Evolutionary conservation across 2,329 filamentous ascomycete genomes (phyloP).

Genomic region (Hysterium pulicare): DNA sequence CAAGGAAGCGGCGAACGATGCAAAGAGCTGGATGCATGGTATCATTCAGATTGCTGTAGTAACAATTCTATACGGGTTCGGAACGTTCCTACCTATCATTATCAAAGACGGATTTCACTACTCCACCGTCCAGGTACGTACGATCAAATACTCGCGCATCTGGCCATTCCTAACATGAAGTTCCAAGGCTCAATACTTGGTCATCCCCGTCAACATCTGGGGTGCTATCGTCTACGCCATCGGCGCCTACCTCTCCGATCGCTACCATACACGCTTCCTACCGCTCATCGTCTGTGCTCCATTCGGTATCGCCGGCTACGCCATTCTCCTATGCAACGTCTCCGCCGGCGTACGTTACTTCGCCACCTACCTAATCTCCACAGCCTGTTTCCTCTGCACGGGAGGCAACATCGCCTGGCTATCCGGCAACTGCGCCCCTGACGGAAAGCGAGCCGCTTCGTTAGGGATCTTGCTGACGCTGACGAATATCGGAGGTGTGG

Average conservation of each 20-base stretch:
- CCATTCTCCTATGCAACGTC: slow-evolving; percentile 27
- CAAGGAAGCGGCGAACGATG: slow-evolving; percentile 28
- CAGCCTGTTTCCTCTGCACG: slow-evolving; percentile 32
- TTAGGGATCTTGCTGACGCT: slow-evolving; percentile 30
- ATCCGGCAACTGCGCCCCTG: slow-evolving; percentile 27
- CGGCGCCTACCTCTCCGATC: slow-evolving; percentile 39
- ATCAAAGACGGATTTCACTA: slow-evolving; percentile 41
- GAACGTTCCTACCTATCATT: slow-evolving; percentile 43
- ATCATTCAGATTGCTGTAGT: slow-evolving; percentile 40
- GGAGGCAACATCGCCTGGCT: slow-evolving; percentile 35
- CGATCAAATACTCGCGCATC: no score
- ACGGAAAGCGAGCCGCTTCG: slow-evolving; percentile 31
- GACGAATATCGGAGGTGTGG: slow-evolving; percentile 33
- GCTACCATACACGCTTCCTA: slow-evolving; percentile 36
- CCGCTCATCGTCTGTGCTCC: slow-evolving; percentile 32
- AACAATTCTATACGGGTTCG: slow-evolving; percentile 41
- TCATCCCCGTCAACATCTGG: slow-evolving; percentile 43
- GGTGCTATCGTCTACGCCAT: slow-evolving; percentile 39
- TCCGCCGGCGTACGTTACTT: slow-evolving; percentile 25
- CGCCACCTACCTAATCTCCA: slow-evolving; percentile 32
- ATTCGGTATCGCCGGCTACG: slow-evolving; percentile 29
- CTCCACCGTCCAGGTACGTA: slow-evolving; percentile 36
- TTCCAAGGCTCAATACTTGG: slow-evolving; percentile 32
- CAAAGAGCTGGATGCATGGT: slow-evolving; percentile 33
- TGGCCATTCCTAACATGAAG: slow-evolving; percentile 4